Base-by-base conservation (phyloP, 2,329 filamentous ascomycete species). In the Allantophomopsis cytisporea region DNA sequence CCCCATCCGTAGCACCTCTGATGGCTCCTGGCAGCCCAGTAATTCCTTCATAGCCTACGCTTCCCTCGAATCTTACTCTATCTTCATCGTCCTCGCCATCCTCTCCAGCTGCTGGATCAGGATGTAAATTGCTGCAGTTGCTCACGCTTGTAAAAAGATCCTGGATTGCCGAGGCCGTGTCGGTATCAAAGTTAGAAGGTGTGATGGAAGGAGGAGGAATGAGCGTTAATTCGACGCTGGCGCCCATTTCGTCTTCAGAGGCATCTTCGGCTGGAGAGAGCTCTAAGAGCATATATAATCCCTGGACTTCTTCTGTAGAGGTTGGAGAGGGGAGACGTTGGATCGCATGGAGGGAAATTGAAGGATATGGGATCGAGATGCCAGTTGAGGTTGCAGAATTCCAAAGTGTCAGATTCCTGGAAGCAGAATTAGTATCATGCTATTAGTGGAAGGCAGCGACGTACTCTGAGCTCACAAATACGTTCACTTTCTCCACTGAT, bases 331-430 rank as follows among this genome's bases (percentile, higher is more conserved):
- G 45, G n/a, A 57, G 44, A 41, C 75, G 72, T 58, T 84, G 80
- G 49, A 82, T 73, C 1, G 81, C 83, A 55, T 87, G 83, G 13
- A 88, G 76, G 16, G 77, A 77, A 54, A 89, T 83, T 44, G 73
- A 64, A 3, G 78, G 81, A 58, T 87, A 89, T 0, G 80, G 75
- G 47, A 88, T 81, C 32, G 74, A 68, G 35, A 85, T 60, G 45
- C 83, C 83, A 14, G 62, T 68, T 30, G 66, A 63, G 11, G 65
- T 68, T 3, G 67, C 56, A 11, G 62, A 58, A 47, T 77, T 80
- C 62, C 76, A 87, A 43, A 88, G 58, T 12, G 66, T 75, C 40
- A 88, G 65, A 48, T 68, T 62, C 50, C 71, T 71, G 51, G 14
- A 6, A 52, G 28, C 54, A 6, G 23, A 28, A 12, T 28, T 28